Evolutionary conservation across 352 stramenopile species (phyloP), one percentile per base, ranked within the genome.

Genomic region (Aphanomyces astaci): DNA sequence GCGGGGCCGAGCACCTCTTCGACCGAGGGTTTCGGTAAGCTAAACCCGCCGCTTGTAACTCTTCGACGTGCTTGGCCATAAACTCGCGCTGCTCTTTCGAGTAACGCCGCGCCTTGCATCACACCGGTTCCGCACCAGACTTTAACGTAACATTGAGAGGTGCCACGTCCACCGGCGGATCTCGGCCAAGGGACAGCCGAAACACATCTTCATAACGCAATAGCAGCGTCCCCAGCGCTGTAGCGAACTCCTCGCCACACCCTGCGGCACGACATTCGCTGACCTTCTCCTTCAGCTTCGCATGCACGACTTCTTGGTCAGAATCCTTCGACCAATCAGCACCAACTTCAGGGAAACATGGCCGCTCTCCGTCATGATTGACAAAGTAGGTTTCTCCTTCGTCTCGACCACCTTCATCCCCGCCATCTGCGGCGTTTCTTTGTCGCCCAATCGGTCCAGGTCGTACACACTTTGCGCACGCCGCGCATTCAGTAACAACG

Each of bases 71-170:
- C 13, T 45, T 49, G 0, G 28, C 27, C 39, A 75, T 45, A 30
- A 64, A 75, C n/a, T 59, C 63, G 5, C 63, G 31, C 25, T 75
- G 64, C n/a, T 63, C 17, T 11, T 30, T 66, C 30, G 70, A 45
- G 31, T 64, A 48, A 19, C 64, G 49, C 11, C 43, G 59, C 5
- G 51, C 19, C 40, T 63, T 55, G 32, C 57, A 65, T 25, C 69
- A 66, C 10, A 72, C 43, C 32, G 66, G 57, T 31, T 51, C 45
- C 3, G 71, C 40, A 13, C 46, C 63, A 48, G 53, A 19, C 48
- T 72, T 75, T 4, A 75, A 48, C 22, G 31, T 64, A 13, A 70
- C 71, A 33, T 36, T 63, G 13, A 75, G 30, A 11, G 65, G 65
- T 32, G 28, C 31, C n/a, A 64, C 28, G 11, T 75, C 57, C 40